A percentile compares a stretch with the other conserved stretches of the same genome.
Conservation (phyloP, 805 yeast genomes). For the Jamesozyma spencerorum region DNA sequence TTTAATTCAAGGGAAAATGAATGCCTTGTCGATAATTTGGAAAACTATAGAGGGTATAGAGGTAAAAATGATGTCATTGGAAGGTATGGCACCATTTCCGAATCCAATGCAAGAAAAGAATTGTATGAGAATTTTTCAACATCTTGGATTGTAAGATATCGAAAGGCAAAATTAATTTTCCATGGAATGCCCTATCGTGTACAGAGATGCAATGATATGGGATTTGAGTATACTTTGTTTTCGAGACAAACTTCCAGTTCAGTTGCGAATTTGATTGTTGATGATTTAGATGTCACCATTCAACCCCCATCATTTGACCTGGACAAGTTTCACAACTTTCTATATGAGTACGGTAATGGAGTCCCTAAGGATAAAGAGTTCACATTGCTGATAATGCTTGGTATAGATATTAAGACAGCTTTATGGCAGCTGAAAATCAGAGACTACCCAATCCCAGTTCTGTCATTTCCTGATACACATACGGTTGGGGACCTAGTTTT, state of each 20-base stretch:
- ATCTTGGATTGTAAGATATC: constrained; percentile 32
- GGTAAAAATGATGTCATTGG: background rate
- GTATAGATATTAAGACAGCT: constrained; percentile 36
- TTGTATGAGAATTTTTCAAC: constrained; percentile 32
- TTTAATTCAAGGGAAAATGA: background rate
- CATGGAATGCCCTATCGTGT: constrained; percentile 24
- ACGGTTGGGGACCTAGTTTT: constrained; percentile 44
- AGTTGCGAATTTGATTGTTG: constrained; percentile 20
- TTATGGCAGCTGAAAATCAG: constrained; percentile 38
- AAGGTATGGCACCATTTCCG: background rate
- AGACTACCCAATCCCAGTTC: constrained; percentile 51
- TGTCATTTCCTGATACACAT: constrained; percentile 36
- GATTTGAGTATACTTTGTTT: constrained; percentile 12
- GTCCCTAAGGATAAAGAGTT: constrained; percentile 46
- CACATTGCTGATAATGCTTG: constrained; percentile 46
- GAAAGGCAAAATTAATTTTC: constrained; percentile 25
- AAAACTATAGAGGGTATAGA: too few relatives aligned
- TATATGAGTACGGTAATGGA: constrained; percentile 36
- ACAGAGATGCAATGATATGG: constrained; percentile 12
- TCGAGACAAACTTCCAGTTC: constrained; percentile 21
- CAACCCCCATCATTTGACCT: constrained; percentile 28
- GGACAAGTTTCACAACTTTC: constrained; percentile 26
- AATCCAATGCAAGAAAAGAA: constrained; percentile 9
- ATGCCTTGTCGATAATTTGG: too few relatives aligned
- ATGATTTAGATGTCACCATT: constrained; percentile 19